Evolutionary conservation across 495 filamentous ascomycete species (phyloP).

Genomic region (Hypoxylon rickii): DNA sequence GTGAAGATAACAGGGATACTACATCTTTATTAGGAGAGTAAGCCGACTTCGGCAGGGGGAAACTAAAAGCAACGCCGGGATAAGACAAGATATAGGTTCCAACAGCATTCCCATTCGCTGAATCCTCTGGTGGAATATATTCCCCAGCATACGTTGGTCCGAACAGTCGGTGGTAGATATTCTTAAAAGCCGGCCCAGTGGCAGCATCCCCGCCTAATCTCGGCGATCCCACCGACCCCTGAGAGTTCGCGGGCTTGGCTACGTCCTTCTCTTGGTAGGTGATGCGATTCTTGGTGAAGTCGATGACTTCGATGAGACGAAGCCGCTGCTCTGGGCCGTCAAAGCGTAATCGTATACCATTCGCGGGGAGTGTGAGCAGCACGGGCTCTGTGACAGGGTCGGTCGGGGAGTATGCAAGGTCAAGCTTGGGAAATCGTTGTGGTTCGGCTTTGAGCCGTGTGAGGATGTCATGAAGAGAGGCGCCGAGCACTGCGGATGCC

Average conservation of each 20-base stretch:
- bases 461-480: constrained; percentile 86
- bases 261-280: constrained; percentile 87
- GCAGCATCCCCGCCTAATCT: constrained; percentile 42
- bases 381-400: constrained; percentile 75
- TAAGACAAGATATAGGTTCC: constrained; percentile 85
- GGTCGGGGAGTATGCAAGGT: constrained; percentile 72
- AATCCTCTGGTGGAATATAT: constrained; percentile 64
- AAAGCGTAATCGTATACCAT: constrained; percentile 88
- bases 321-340: constrained; percentile 92
- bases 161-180: constrained; percentile 88
- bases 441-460: constrained; percentile 84
- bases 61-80: constrained; percentile 89
- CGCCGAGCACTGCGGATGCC: constrained; percentile 70
- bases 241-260: constrained; percentile 61
- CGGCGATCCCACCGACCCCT: constrained; percentile 43
- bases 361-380: constrained; percentile 72
- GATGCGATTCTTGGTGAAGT: constrained; percentile 85
- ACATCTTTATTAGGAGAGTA: constrained; percentile 84
- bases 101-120: constrained; percentile 40
- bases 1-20: constrained; percentile 80
- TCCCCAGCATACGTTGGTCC: constrained; percentile 92
- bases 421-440: constrained; percentile 77
- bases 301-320: constrained; percentile 84
- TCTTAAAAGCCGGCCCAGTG: constrained; percentile 79
- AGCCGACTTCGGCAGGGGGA: constrained; percentile 74